Base-by-base conservation (phyloP, 164 flowering plant species). In the Akebia trifoliata region DNA sequence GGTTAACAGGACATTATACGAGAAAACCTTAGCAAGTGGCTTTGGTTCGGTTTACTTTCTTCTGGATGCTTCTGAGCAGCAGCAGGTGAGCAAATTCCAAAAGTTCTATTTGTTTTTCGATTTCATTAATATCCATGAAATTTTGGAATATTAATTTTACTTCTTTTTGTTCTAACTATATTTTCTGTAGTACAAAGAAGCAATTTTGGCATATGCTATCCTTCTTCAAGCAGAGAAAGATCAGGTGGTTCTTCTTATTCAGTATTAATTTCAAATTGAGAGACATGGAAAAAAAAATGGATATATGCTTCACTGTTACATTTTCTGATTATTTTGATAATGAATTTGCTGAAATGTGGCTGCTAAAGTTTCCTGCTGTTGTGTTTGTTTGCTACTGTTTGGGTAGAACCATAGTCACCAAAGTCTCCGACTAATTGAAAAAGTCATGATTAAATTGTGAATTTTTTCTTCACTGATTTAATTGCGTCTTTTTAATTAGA, bases 31-130 rank as follows among this genome's bases (percentile, higher is more conserved):
- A 64, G 97, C 98, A 11, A 87, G 97, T 76, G 96, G 95, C 56
- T 93, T 93, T 75, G 97, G 97, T 36, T 67, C 96, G 32, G 90
- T 93, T 67, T 85, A 90, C 69, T 93, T 93, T 70, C 94, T 89
- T 59, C 59, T 93, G 48, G 97, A 93, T 77, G 98, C 98, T 60
- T 93, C 95, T 57, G 92, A 89, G 61, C 98, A 93, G 66, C 98
- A 93, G 76, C 93, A 83, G 63, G 98, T 89, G 71, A 76, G 84
- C 18, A 6, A 20, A 35, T 54, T 53, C 46, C 38, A 20, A 10
- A 8, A 50, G 9, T 11, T 12, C 20, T 28, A 20, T 25, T 20
- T 54, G 1, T 21, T 32, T 21, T 18, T 17, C 17, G 15, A 35
- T 47, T 49, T 45, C 10, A 8, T 28, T 29, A 18, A 17, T 35